Evolutionary conservation across 1,139 yeast genomes (phyloP), one percentile per base, ranked within the genome.

Genomic region (Pichia sp.): DNA sequence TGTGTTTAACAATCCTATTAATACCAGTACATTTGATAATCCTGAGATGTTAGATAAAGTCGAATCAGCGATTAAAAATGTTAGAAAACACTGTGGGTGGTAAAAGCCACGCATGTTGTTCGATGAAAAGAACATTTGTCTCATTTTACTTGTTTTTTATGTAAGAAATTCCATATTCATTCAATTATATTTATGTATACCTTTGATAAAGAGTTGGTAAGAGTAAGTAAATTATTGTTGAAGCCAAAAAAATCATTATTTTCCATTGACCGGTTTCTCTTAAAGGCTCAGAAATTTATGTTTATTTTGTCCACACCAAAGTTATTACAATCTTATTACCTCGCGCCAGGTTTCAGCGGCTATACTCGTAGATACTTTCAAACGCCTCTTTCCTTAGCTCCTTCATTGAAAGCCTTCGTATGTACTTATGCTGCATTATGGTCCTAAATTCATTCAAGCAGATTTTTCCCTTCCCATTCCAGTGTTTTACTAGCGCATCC

Each of bases 401-500:
- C 23, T 40, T 40, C 16, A 40, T 9, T 11, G 28, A 26, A 11
- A 40, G 23, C 23, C 23, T 16, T 16, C 23, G 23, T 16, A 2
- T 16, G 23, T 16, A 16, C 23, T 16, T 16, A 16, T 16, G 3
- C 3, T 26, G 4, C 23, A 16, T 16, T 16, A 16, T 16, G 23
- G 1, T 16, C 7, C 26, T n/a, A 27, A 42, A 37, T 5, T 85
- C 77, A 44, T 81, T 65, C 10, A 92, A 81, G 69, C 97, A 92
- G 51, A 75, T 79, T 53, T 81, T 77, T 7, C 97, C 97, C 28
- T 88, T 85, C 58, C 97, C 87, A 57, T 88, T 84, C 66, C 92
- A 88, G 65, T 92, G 98, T 52, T 97, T 70, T 28, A 95, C 81
- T 44, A 92, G 65, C 0, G 97, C 97, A 67, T 90, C 97, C 4